Evolutionary conservation across 768 basidiomycete species (phyloP), one percentile per base, ranked within the genome.

Genomic region (Leccinum subgranulosum): DNA sequence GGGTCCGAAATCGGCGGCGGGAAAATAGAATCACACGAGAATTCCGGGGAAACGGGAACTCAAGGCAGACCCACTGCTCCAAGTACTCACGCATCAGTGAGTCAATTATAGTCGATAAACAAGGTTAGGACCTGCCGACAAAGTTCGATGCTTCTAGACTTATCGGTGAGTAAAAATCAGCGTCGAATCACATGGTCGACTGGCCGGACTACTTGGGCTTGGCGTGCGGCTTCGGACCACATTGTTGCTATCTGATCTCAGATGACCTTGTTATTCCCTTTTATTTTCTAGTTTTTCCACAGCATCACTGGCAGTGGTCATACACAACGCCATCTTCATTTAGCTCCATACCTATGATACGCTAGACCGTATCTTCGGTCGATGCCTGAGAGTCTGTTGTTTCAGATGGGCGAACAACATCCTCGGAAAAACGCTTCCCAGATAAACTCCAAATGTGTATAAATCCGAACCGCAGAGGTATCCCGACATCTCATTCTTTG

Each of bases 111-210:
- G 33, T 33, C 33, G 17, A 17, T 9, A 39, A 39, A 39, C 17
- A 39, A n/a, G 17, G 15, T 39, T 34, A 33, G 12, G 12, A 33
- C 36, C 36, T 15, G 3, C 17, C 36, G 3, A 39, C 36, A 46
- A 23, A 46, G 36, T 39, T 39, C 17, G 3, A n/a, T 46, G 23
- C 29, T 53, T 54, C 49, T 49, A 41, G 21, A 43, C 31, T 45
- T 65, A 49, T 56, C 64, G 46, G 31, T 8, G 52, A 21, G 60
- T 25, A 60, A 56, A 61, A 54, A 49, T 33, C 12, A 1, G 33
- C 21, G 17, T 51, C 7, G 10, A 28, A 28, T 58, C 49, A 41
- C 28, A 19, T 56, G 54, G 46, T 27, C 47, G n/a, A 43, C 25
- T 15, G 15, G 52, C 41, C 3, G 17, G 7, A 21, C 15, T 49